These are phyloP conservation scores for Pseudogymnoascus pannorum DNA, from an alignment of 2,329 filamentous ascomycete genomes.

Conservation along the genomic window DNA sequence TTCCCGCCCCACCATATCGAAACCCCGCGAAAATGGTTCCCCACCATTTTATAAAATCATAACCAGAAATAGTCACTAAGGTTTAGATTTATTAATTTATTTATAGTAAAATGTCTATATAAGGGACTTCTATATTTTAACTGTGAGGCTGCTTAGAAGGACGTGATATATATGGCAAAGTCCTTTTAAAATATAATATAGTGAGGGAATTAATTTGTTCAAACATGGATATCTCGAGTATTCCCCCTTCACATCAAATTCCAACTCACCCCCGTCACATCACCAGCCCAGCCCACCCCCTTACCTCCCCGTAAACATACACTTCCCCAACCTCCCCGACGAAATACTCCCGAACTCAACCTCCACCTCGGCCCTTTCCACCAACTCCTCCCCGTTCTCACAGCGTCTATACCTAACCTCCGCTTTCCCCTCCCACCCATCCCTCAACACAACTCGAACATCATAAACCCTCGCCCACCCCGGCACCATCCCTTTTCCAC, in stretches of 20 bases:
- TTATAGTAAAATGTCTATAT: not conserved
- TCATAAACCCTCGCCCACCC: not conserved
- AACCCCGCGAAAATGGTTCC: not conserved
- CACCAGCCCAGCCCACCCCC: no score
- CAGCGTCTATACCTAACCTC: not conserved
- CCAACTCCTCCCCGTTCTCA: not conserved
- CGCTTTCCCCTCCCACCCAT: not conserved
- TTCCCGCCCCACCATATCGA: not conserved
- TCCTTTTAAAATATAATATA: conserved; percentile 26
- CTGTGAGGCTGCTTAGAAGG: not conserved
- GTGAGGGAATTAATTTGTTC: no score
- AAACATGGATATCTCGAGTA: no score
- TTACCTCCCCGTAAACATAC: not conserved
- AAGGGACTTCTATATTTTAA: not conserved
- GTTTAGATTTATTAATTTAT: not conserved
- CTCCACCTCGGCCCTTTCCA: not conserved
- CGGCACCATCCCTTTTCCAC: not conserved
- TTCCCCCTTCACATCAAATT: no score
- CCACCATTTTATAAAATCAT: not conserved
- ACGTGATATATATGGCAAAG: not conserved
- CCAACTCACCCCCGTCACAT: no score
- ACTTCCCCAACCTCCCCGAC: not conserved
- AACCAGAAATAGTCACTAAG: not conserved
- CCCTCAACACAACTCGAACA: not conserved
- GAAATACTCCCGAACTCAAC: not conserved